phyloP scores from a whole-genome alignment of 768 basidiomycete species.

The Naganishia onofrii region DNA sequence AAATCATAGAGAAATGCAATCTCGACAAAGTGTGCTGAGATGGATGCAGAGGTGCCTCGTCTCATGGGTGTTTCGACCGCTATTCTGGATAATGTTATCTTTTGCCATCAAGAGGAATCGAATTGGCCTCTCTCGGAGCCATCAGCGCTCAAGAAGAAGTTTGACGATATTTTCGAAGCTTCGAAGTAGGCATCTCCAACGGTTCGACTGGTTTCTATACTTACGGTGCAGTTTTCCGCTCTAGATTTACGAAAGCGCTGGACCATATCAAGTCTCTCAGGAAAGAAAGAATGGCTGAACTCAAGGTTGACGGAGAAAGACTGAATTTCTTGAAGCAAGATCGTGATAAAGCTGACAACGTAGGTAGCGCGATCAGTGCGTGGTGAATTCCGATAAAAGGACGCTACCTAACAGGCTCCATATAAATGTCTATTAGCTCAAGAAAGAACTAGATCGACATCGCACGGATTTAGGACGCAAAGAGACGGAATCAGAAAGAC shows the following conservation, averaged over 20 bases:
- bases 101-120: conserved; percentile 98
- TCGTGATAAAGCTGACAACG: conserved; percentile 80
- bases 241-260: conserved; percentile 91
- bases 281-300: conserved; percentile 83
- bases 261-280: conserved; percentile 84
- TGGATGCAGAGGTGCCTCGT: conserved; percentile 90
- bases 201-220: not conserved
- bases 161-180: conserved; percentile 98
- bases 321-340: conserved; percentile 73
- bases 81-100: conserved; percentile 98
- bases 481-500: conserved; percentile 70
- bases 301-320: conserved; percentile 89
- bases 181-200: conserved; percentile 64
- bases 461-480: conserved; percentile 65
- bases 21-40: conserved; percentile 95
- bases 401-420: too few relatives aligned
- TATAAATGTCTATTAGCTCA: conserved; percentile 55
- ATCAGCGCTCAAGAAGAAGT: conserved; percentile 90
- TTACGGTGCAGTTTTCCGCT: not conserved
- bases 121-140: conserved; percentile 97
- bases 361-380: conserved; percentile 35
- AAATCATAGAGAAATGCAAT: conserved; percentile 78
- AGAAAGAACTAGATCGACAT: conserved; percentile 63
- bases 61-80: conserved; percentile 93
- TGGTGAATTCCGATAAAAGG: too few relatives aligned